Evolutionary conservation across 352 stramenopile genomes (phyloP), one percentile per base, ranked within the genome.

Genomic region (Globisporangium paddicum): DNA sequence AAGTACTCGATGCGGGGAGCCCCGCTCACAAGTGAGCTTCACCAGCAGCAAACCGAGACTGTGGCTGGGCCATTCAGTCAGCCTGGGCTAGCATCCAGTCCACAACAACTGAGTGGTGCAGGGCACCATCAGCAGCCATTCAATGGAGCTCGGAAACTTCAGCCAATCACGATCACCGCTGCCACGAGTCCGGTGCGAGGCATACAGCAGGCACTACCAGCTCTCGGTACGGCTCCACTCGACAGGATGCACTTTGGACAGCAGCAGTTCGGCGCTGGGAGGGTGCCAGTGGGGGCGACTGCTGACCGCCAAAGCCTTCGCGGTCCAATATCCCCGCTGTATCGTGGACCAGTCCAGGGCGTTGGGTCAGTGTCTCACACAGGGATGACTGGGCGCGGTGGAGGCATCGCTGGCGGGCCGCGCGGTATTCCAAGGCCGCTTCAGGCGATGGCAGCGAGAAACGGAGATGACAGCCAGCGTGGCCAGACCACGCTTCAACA

Each of bases 1-100:
- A 49, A 41, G 25, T 62, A 62, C 56, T 62, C 56, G 11, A 62
- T 62, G 46, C 46, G 56, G 16, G 47, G 14, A 14, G 16, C 16
- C 14, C 37, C 28, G 23, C 14, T 25, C 5, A 9, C n/a, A 19
- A 41, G 10, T 28, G 8, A 7, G 3, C 16, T 8, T 19, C 46
- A 38, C 21, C 46, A 38, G 16, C 16, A 52, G 8, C 26, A 34
- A 11, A 8, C 1, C 18, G 14, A 32, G 5, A 32, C 7, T 25
- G 28, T 26, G 28, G 34, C 28, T 40, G 28, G 47, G 6, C 25
- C 8, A 16, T 38, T 52, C 4, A 13, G 45, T 14, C 45, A 51
- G 9, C n/a, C n/a, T 23, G 46, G 46, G 3, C 3, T 32, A 32
- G 3, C 6, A 32, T 32, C 28, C 6, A 32, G 3, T 32, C 28